Evolutionary conservation across 2,329 filamentous ascomycete genomes (phyloP), one percentile per base, ranked within the genome.

Genomic region (Venturia oleaginea): DNA sequence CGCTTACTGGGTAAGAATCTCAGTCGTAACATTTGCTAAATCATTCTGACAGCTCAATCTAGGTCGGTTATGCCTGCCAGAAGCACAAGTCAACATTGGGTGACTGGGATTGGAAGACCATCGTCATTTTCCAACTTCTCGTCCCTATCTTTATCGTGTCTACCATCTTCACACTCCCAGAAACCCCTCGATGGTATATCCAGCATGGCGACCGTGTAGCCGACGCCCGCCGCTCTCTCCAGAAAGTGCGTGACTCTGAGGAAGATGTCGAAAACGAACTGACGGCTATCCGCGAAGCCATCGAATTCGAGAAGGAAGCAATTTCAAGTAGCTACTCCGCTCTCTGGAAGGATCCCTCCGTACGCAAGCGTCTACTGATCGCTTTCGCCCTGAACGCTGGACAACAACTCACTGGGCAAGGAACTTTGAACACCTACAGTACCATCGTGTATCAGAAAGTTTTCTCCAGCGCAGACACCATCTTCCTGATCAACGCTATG

Each of bases 391-490:
- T 90, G 74, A 90, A 90, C 71, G 80, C 86, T 57, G 87, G 87
- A 57, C 87, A 89, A 73, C 87, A 90, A 73, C 80, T 90, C 48
- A 88, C 86, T 5, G 87, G 87, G 24, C 87, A 90, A 74, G 88
- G 87, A 67, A 87, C 86, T 1, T 80, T 90, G 68, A 90, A 90
- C 80, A 82, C 83, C 3, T 90, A 90, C 79, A 87, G 83, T 24
- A 88, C 86, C n/a, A 83, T 84, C 69, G 87, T 90, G 70, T 90
- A 90, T 78, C 84, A 88, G 76, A 86, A 87, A 72, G 83, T 90
- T 30, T 90, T 87, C 78, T 80, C 76, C 30, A 79, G 75, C 63
- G 76, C 75, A 64, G 77, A 81, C 61, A 85, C 81, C 27, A 89
- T 90, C 72, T 85, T 86, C 67, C 79, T 90, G 38, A 90, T 90